Percentiles rank a stretch among this genome's conserved stretches.
Evolutionary conservation across 106 monocot species (phyloP).

Genomic region (Phalaenopsis aphrodite): DNA sequence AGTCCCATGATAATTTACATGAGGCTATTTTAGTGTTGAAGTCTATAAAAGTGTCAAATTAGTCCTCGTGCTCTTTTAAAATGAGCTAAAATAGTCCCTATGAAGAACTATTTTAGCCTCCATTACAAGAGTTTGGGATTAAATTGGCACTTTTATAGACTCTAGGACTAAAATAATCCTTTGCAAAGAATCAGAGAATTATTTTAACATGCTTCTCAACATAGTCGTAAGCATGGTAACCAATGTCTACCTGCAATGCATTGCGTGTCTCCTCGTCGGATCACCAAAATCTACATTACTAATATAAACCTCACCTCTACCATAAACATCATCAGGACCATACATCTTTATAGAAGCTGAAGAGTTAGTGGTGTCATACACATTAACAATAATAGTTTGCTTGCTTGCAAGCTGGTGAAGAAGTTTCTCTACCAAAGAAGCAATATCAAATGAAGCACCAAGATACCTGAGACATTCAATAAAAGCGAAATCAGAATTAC

Average conservation of each 20-base stretch:
- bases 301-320: slow-evolving; percentile 25
- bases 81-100: no score
- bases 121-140: no score
- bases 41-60: no score
- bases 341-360: slow-evolving; percentile 67
- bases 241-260: slow-evolving; percentile 73
- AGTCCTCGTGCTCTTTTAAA: no score
- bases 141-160: no score
- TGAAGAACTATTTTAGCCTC: no score
- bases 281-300: slow-evolving; percentile 79
- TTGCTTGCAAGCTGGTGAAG: slow-evolving; percentile 85
- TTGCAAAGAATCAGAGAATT: no score
- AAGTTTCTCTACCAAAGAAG: slow-evolving; percentile 79
- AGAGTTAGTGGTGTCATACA: slow-evolving; percentile 72
- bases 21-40: no score
- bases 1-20: no score
- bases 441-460: slow-evolving; percentile 86
- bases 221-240: background rate
- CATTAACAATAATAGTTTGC: slow-evolving; percentile 70
- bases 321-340: slow-evolving; percentile 40
- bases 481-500: slow-evolving; percentile 1
- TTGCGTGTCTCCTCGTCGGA: slow-evolving; percentile 68
- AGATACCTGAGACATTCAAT: slow-evolving; percentile 50
- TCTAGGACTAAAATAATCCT: no score
- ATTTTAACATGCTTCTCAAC: background rate